Percentiles rank a stretch among this genome's conserved stretches.
These are phyloP conservation scores for Musa balbisiana DNA, from an alignment of 202 grass and related monocot species.

Conservation along the genomic window DNA sequence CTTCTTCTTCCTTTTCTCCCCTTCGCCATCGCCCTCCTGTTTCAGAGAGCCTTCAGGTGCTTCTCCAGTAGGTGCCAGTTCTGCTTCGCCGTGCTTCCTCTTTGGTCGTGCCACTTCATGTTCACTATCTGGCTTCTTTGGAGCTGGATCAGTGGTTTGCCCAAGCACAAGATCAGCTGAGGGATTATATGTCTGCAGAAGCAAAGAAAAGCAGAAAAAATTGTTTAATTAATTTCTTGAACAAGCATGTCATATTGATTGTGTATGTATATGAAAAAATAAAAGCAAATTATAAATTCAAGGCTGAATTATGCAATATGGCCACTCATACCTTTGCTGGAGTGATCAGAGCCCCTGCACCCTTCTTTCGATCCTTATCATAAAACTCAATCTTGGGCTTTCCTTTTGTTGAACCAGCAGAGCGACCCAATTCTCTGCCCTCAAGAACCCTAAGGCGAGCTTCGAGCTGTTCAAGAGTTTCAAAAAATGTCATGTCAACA, in stretches of 20 bases:
- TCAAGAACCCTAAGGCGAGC: slow-evolving; percentile 62
- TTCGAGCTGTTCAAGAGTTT: slow-evolving; percentile 52
- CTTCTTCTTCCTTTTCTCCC: slow-evolving; percentile 33
- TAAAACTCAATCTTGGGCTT: slow-evolving; percentile 79
- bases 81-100: slow-evolving; percentile 49
- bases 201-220: slow-evolving; percentile 4
- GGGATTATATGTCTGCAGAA: slow-evolving; percentile 62
- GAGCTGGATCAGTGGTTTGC: slow-evolving; percentile 30
- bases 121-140: slow-evolving; percentile 37
- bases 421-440: slow-evolving; percentile 48
- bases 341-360: slow-evolving; percentile 61
- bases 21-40: slow-evolving; percentile 31
- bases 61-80: slow-evolving; percentile 1
- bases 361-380: slow-evolving; percentile 77
- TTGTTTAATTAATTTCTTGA: too few species aligned
- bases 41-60: slow-evolving; percentile 24
- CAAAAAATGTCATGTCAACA: background rate
- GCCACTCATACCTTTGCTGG: slow-evolving; percentile 48
- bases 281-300: too few species aligned
- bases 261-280: background rate
- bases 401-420: slow-evolving; percentile 60
- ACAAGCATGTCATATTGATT: too few species aligned
- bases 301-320: background rate
- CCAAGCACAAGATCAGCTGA: slow-evolving; percentile 53
- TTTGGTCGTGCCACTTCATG: slow-evolving; percentile 27